Conservation (phyloP, 176 grass and related monocot genomes). For the Oryza nivara region DNA sequence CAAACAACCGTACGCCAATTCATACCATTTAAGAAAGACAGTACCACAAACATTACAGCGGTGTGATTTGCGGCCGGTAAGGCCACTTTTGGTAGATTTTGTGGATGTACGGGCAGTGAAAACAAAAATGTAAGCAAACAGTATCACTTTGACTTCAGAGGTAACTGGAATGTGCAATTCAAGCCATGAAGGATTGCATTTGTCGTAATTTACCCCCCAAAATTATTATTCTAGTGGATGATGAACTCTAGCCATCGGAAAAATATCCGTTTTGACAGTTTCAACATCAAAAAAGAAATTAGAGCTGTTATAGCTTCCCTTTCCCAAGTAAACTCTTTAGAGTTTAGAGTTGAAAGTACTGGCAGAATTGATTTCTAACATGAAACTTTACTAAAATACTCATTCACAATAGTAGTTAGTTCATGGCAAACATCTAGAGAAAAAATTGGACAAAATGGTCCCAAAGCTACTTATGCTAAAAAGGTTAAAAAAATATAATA, state of each 20-base stretch:
- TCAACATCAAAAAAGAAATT: not conserved
- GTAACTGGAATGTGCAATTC: too few relatives aligned
- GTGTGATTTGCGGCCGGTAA: not conserved
- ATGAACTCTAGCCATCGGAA: not conserved
- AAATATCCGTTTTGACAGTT: not conserved
- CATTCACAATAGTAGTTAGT: not conserved
- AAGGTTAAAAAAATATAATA: not conserved
- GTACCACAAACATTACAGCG: not conserved
- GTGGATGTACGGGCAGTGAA: not conserved
- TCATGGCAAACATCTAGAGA: not conserved
- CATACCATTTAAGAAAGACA: slow-evolving; percentile 6
- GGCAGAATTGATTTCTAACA: not conserved
- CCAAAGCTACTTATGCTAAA: not conserved
- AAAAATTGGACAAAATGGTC: not conserved
- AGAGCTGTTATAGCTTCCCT: not conserved
- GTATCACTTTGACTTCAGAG: not conserved
- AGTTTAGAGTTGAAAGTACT: not conserved
- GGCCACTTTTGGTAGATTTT: not conserved
- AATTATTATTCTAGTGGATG: not conserved
- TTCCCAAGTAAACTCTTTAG: not conserved
- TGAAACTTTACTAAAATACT: not conserved
- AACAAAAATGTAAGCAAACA: not conserved
- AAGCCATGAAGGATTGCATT: not conserved
- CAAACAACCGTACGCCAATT: slow-evolving; percentile 28
- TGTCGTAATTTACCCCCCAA: not conserved